These are phyloP conservation scores for Backusella parvicylindrica DNA, from an alignment of 192 early-diverging fungal species.

Conservation along the genomic window DNA sequence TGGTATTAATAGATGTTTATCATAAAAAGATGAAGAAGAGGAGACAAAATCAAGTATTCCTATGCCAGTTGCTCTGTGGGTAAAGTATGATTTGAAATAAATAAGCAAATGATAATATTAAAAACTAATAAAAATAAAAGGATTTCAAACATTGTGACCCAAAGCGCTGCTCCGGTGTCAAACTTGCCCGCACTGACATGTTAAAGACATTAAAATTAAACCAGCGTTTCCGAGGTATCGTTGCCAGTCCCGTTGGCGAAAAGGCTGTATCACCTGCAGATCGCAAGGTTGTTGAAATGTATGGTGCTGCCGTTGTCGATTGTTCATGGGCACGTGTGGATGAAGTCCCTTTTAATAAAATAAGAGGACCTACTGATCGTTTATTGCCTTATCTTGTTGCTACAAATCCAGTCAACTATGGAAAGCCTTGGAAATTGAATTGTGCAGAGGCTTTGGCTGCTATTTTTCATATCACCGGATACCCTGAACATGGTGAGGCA, in stretches of 20 bases:
- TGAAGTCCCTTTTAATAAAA: slow-evolving; percentile 92
- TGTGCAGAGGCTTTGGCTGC: slow-evolving; percentile 98
- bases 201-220: slow-evolving; percentile 79
- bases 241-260: slow-evolving; percentile 81
- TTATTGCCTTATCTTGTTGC: slow-evolving; percentile 93
- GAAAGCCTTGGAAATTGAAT: slow-evolving; percentile 92
- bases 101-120: too few species aligned
- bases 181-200: slow-evolving; percentile 77
- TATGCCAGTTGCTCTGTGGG: slow-evolving; percentile 78
- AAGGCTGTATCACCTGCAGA: slow-evolving; percentile 89
- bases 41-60: slow-evolving; percentile 39
- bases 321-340: slow-evolving; percentile 95
- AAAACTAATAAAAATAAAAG: slow-evolving; percentile 29
- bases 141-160: slow-evolving; percentile 99
- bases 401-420: slow-evolving; percentile 97
- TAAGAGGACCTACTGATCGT: slow-evolving; percentile 81
- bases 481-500: slow-evolving; percentile 60
- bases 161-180: slow-evolving; percentile 93
- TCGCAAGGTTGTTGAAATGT: slow-evolving; percentile 63
- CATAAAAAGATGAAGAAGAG: background rate
- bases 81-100: slow-evolving; percentile 22
- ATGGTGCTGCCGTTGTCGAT: slow-evolving; percentile 91
- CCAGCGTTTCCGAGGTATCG: slow-evolving; percentile 87
- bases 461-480: slow-evolving; percentile 85
- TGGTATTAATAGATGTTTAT: background rate